Evolutionary conservation across 495 filamentous ascomycete species (phyloP), one percentile per base, ranked within the genome.

Genomic region (Penicillium egyptiacum): DNA sequence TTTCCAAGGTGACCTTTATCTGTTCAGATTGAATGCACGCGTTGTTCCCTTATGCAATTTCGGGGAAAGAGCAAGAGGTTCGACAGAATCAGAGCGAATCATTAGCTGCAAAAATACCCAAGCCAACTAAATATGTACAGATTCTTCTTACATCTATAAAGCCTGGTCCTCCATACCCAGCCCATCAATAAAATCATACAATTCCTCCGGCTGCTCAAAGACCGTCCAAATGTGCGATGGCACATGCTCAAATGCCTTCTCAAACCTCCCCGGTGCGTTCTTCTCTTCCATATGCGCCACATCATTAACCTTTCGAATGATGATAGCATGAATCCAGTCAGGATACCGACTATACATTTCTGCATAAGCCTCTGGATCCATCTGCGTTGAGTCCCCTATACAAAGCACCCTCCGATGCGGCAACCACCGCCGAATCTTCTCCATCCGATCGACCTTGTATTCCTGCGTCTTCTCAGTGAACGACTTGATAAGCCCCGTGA

Each of bases 381-480:
- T 86, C 71, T 98, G 93, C 11, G 93, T 97, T 35, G 86, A 91
- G 67, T 98, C 93, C 0, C 93, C 93, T 57, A 98, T 83, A 61
- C 85, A 87, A 22, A 98, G 80, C 72, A 94, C 86, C 57, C 88
- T 88, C 42, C 91, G 77, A 44, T 79, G 76, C 9, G 93, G 93
- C 53, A 96, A 78, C 86, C 87, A 90, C 1, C 66, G 56, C 53
- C 88, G 81, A 41, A 97, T 81, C 72, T 90, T 89, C 50, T 82
- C 78, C 66, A 96, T 90, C 17, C 88, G 83, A 50, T 85, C 81
- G n/a, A 86, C 79, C 66, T 98, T 98, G 74, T 96, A 98, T 53
- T 86, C 83, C 72, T 95, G 78, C 0, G 91, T 96, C 25, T 89
- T 88, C 40, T 90, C 77, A 0, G 90, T 95, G 16, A 96, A 82